Percentiles rank a stretch among this genome's conserved stretches.
These are phyloP conservation scores for Oldenlandia corymbosa DNA, from an alignment of 257 asterid species.

Conservation along the genomic window DNA sequence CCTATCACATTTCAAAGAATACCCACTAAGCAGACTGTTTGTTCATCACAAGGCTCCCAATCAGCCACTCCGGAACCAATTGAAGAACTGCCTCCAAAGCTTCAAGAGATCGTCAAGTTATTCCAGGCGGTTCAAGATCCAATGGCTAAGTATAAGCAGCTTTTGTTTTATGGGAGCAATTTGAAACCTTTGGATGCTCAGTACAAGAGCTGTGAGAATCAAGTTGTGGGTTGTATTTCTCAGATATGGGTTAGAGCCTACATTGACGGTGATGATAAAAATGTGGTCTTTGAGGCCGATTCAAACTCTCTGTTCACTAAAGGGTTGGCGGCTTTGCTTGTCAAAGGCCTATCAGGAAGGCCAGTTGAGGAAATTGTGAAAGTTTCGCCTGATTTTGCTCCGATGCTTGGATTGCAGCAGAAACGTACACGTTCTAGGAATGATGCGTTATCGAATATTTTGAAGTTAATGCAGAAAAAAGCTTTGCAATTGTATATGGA, in stretches of 20 bases:
- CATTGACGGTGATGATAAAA: constrained; percentile 48
- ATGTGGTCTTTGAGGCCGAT: constrained; percentile 77
- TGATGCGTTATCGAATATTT: constrained; percentile 87
- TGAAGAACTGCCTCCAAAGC: constrained; percentile 71
- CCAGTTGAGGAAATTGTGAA: constrained; percentile 61
- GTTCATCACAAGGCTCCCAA: constrained; percentile 29
- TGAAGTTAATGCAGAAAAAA: constrained; percentile 78
- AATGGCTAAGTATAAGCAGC: constrained; percentile 69
- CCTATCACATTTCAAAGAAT: constrained; percentile 43
- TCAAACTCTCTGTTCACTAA: constrained; percentile 78
- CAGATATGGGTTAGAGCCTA: constrained; percentile 83
- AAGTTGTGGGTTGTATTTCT: constrained; percentile 75
- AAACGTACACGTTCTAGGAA: constrained; percentile 71
- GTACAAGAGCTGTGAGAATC: constrained; percentile 56
- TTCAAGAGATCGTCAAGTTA: constrained; percentile 61
- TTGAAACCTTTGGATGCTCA: constrained; percentile 47
- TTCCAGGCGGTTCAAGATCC: constrained; percentile 62
- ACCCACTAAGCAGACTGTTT: constrained; percentile 34
- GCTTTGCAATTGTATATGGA: constrained; percentile 59
- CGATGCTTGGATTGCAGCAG: constrained; percentile 71
- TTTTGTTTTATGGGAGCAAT: constrained; percentile 60
- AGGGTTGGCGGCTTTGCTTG: constrained; percentile 87
- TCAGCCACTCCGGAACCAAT: constrained; percentile 48
- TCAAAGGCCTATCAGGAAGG: constrained; percentile 70
- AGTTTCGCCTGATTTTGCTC: constrained; percentile 71